phyloP scores from a whole-genome alignment of 805 yeast genomes.

The Candida qinlingensis region DNA sequence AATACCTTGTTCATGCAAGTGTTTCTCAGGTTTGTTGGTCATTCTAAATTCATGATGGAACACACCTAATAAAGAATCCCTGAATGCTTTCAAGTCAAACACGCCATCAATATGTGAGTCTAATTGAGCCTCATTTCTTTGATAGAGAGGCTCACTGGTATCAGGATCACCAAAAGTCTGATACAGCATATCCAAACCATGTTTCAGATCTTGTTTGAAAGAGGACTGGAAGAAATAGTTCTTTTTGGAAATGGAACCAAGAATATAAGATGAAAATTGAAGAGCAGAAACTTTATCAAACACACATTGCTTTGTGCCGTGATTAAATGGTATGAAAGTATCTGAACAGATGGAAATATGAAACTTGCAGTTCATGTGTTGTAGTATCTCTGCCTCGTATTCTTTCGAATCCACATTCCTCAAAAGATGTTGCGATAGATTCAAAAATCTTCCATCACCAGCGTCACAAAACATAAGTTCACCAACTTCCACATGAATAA shows the following conservation, averaged over 20 bases:
- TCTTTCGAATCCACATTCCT: conserved; percentile 36
- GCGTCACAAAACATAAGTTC: conserved; percentile 61
- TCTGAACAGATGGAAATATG: conserved; percentile 61
- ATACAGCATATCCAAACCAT: conserved; percentile 63
- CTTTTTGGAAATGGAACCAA: conserved; percentile 50
- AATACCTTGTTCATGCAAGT: conserved; percentile 47
- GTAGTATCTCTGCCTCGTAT: conserved; percentile 68
- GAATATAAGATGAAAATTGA: conserved; percentile 39
- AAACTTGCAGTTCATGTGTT: conserved; percentile 72
- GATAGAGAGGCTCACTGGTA: conserved; percentile 32
- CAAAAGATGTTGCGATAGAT: conserved; percentile 50
- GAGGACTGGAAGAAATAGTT: conserved; percentile 51
- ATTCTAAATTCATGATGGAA: conserved; percentile 25
- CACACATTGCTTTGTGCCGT: conserved; percentile 39
- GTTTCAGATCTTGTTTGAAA: conserved; percentile 68
- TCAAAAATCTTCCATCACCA: conserved; percentile 56
- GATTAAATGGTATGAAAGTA: conserved; percentile 60
- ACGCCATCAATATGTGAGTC: conserved; percentile 43
- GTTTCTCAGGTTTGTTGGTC: conserved; percentile 30
- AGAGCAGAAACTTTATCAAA: conserved; percentile 38
- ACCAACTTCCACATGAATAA: conserved; percentile 74
- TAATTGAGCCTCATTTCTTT: conserved; percentile 40
- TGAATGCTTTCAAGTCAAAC: conserved; percentile 40
- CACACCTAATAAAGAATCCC: conserved; percentile 49
- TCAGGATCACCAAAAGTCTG: conserved; percentile 69